phyloP scores from a whole-genome alignment of 164 flowering plant species.

The Litsea cubeba region DNA sequence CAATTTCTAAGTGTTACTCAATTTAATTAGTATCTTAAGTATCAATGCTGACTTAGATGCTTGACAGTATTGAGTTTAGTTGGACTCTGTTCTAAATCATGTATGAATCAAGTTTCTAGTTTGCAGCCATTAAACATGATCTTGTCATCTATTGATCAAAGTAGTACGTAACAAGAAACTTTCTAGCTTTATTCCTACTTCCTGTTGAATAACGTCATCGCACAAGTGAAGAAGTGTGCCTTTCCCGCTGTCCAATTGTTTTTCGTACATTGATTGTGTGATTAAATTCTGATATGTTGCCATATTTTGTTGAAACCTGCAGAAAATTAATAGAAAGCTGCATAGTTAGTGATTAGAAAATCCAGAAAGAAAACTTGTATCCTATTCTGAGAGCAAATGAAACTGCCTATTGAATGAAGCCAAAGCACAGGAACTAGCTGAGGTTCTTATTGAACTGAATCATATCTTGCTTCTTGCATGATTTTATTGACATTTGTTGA shows the following conservation, averaged over 20 bases:
- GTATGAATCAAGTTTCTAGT: no score
- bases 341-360: not conserved
- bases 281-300: slow-evolving; percentile 82
- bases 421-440: no score
- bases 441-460: no score
- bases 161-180: not conserved
- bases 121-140: not conserved
- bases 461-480: no score
- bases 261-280: slow-evolving; percentile 93
- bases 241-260: slow-evolving; percentile 94
- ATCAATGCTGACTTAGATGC: no score
- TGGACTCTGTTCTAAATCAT: no score
- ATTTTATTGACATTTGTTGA: no score
- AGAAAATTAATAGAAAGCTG: slow-evolving; percentile 7
- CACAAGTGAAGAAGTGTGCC: slow-evolving; percentile 97
- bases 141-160: not conserved
- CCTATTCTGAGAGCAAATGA: not conserved
- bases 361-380: not conserved
- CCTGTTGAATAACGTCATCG: slow-evolving; percentile 98
- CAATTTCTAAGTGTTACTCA: no score
- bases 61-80: no score
- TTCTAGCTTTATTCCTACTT: slow-evolving; percentile 46
- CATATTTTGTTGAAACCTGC: slow-evolving; percentile 83
- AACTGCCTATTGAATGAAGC: not conserved
- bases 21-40: no score